Conservation (phyloP, 495 filamentous ascomycete species). For the Cetradonia linearis region DNA sequence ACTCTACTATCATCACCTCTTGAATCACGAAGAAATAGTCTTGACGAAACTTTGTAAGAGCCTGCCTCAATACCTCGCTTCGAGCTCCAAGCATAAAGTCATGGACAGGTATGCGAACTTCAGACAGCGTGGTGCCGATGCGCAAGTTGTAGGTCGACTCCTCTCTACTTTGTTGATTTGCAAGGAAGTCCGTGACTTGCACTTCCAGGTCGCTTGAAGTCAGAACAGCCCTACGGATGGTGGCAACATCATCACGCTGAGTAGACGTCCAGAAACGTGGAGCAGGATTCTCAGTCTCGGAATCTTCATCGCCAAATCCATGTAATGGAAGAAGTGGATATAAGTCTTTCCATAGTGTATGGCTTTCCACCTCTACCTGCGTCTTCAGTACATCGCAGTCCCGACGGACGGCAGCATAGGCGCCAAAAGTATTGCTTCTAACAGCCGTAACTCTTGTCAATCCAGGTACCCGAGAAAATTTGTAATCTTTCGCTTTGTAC, state of each 20-base stretch:
- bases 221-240: constrained; percentile 39
- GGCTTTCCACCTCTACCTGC: constrained; percentile 54
- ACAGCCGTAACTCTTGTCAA: constrained; percentile 76
- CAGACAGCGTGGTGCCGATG: constrained; percentile 48
- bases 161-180: constrained; percentile 12
- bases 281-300: constrained; percentile 30
- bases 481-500: constrained; percentile 69
- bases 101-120: constrained; percentile 68
- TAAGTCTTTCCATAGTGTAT: constrained; percentile 64
- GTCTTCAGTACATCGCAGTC: constrained; percentile 75
- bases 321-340: constrained; percentile 55
- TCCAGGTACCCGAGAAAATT: constrained; percentile 80
- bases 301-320: constrained; percentile 24
- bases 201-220: constrained; percentile 47
- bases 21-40: constrained; percentile 37
- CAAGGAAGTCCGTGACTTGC: constrained; percentile 39
- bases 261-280: constrained; percentile 35
- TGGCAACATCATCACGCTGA: constrained; percentile 20
- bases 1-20: constrained; percentile 52
- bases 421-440: constrained; percentile 75
- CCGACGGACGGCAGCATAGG: constrained; percentile 76
- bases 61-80: constrained; percentile 56
- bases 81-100: constrained; percentile 66
- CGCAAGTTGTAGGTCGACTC: constrained; percentile 33
- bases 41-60: constrained; percentile 43